Base-by-base conservation (phyloP, 441 rosid genomes). In the Cnidoscolus chayamansa region DNA sequence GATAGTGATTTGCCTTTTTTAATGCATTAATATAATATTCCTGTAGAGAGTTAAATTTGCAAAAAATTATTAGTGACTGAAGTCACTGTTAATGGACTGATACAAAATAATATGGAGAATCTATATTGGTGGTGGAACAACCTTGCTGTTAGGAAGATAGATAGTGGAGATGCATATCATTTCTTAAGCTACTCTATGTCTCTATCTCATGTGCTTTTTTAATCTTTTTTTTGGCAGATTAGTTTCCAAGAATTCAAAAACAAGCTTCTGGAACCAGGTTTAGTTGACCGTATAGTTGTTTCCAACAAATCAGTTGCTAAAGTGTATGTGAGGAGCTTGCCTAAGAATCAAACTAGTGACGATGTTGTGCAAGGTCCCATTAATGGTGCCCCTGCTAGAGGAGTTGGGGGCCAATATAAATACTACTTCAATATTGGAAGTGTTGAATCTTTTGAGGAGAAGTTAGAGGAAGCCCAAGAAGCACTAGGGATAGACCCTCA, bases 181-280 rank as follows among this genome's bases (percentile, higher is more conserved):
- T 40, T 3, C 45, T 4, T 40, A 7, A 40, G 7, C 45, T 40
- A 40, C 45, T 57, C 20, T 25, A 1, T 1, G 0, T 63, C 25
- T 57, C 10, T 25, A 1, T 1, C 3, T 63, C 25, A 25, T 15
- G 2, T 64, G 15, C 43, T 50, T 61, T 54, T 56, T 16, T 35
- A n/a, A 58, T 59, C 57, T 57, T 77, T 2, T 74, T 16, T 31
- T 75, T 75, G 20, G 70, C 89, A 87, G 88, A 84, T 90, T 72
- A 86, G 96, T 71, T 90, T 88, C 82, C 93, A 90, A 74, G 93
- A 90, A 68, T 90, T 90, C 79, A 88, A 87, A 76, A 87, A 86
- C 84, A 84, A 85, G 86, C 85, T 88, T 61, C 84, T 88, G 63
- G 91, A 87, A 78, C 90, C 87, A 13, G 91, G 89, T 69, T 62